Evolutionary conservation across 495 filamentous ascomycete species (phyloP).

Genomic region (Lasiosphaeria hispida): DNA sequence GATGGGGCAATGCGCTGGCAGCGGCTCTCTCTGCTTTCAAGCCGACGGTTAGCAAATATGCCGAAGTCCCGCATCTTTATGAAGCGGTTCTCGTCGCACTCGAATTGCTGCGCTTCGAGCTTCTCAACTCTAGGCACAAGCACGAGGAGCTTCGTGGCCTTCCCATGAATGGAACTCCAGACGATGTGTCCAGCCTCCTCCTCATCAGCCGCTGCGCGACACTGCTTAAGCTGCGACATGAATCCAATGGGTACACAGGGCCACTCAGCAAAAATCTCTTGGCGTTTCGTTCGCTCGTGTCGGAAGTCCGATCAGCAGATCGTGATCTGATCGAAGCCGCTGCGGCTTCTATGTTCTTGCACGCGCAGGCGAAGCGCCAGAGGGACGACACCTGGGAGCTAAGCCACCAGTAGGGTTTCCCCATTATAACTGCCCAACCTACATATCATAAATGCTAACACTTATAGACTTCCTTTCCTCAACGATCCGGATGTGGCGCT

Average conservation of each 20-base stretch:
- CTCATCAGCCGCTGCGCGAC: slow-evolving; percentile 83
- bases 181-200: slow-evolving; percentile 66
- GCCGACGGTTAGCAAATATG: slow-evolving; percentile 60
- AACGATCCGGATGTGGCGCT: slow-evolving; percentile 78
- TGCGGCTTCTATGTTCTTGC: slow-evolving; percentile 73
- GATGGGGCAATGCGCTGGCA: slow-evolving; percentile 78
- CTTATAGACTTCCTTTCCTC: slow-evolving; percentile 75
- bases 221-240: slow-evolving; percentile 76
- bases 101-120: slow-evolving; percentile 72
- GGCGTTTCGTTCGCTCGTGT: slow-evolving; percentile 79
- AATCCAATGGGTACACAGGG: slow-evolving; percentile 87
- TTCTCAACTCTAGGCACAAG: slow-evolving; percentile 65
- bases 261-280: slow-evolving; percentile 88
- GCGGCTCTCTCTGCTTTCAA: slow-evolving; percentile 62
- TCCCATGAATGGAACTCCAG: slow-evolving; percentile 48
- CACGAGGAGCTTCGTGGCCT: slow-evolving; percentile 51
- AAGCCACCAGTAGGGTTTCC: slow-evolving; percentile 61
- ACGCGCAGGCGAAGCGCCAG: slow-evolving; percentile 69
- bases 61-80: slow-evolving; percentile 41
- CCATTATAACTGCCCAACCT: neutral
- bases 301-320: slow-evolving; percentile 70
- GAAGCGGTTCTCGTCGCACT: slow-evolving; percentile 64
- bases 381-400: slow-evolving; percentile 68
- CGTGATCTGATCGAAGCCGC: slow-evolving; percentile 82
- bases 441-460: slow-evolving; percentile 32